Evolutionary conservation across 805 yeast genomes (phyloP).

Genomic region (Teunomyces kruisii): DNA sequence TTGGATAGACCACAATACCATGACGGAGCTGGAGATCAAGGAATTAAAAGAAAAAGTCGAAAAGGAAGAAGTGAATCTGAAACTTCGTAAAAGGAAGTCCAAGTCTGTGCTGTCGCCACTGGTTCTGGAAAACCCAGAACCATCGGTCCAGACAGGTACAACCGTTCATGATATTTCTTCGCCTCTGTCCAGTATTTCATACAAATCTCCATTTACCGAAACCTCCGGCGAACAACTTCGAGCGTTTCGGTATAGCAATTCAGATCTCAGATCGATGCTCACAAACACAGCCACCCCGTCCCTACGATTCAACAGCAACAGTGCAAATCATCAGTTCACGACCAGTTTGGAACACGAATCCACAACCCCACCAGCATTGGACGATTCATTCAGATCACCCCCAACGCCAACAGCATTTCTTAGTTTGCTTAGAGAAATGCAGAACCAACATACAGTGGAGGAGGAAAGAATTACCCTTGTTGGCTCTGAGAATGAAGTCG

Average conservation of each 20-base stretch:
- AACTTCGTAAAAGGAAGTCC: slow-evolving; percentile 39
- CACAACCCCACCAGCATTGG: neutral
- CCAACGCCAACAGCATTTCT: slow-evolving; percentile 1
- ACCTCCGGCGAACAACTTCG: slow-evolving; percentile 3
- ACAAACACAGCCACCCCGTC: neutral
- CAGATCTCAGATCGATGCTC: slow-evolving; percentile 12
- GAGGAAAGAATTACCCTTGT: neutral
- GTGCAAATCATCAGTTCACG: neutral
- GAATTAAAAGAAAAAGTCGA: slow-evolving; percentile 36
- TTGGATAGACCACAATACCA: slow-evolving; percentile 43
- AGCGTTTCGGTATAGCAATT: slow-evolving; percentile 10
- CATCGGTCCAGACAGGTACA: neutral
- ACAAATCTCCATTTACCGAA: neutral
- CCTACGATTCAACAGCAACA: neutral
- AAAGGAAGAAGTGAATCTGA: slow-evolving; percentile 38
- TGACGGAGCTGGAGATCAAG: slow-evolving; percentile 41
- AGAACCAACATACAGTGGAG: neutral
- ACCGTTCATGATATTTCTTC: neutral
- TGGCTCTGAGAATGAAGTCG: neutral
- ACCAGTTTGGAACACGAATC: neutral
- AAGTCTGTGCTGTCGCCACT: neutral
- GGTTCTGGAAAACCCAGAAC: neutral
- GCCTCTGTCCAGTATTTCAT: neutral
- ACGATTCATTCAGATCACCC: neutral
- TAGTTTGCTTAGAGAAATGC: neutral